Conservation (phyloP, 345 rosid species). For the sweet orange (Citrus sinensis) region DVS_A1.0 CM039165.1:38556001-38556500, state of each 20-base stretch:
- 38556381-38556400: constrained; percentile 34
- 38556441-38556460: neutral
- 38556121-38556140: constrained; percentile 50
- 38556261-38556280: neutral
- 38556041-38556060: constrained; percentile 94
- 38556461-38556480: neutral
- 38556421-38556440: constrained; percentile 47
- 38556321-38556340: constrained; percentile 43
- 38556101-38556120: constrained; percentile 50
- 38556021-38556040: constrained; percentile 78
- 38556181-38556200: neutral
- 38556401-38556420: constrained; percentile 18
- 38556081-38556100: constrained; percentile 84
- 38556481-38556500: neutral
- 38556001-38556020: neutral
- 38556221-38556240: neutral
- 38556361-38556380: constrained; percentile 37
- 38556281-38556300: neutral
- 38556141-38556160: neutral
- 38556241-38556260: neutral
- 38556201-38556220: neutral
- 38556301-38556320: constrained; percentile 73
- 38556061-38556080: constrained; percentile 84
- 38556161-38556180: neutral
- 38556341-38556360: constrained; percentile 38